phyloP scores from a whole-genome alignment of 1,139 yeast species.

The Candida sanyaensis region DNA sequence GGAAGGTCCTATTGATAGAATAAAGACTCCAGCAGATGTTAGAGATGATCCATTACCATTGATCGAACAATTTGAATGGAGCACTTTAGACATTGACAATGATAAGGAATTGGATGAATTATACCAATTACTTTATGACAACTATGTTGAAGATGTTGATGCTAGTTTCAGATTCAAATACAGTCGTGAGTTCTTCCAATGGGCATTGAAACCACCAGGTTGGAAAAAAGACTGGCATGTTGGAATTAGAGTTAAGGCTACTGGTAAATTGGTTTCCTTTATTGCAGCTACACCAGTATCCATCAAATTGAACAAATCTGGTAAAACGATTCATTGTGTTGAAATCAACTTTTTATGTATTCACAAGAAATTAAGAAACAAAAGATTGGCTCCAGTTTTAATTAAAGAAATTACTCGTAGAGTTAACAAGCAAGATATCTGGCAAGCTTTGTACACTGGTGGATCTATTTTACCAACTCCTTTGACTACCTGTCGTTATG shows the following conservation, averaged over 20 bases:
- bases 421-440: constrained; percentile 77
- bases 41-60: constrained; percentile 70
- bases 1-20: constrained; percentile 83
- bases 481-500: constrained; percentile 84
- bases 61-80: constrained; percentile 85
- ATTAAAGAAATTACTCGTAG: constrained; percentile 94
- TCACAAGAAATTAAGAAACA: constrained; percentile 91
- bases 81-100: constrained; percentile 67
- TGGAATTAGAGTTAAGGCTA: constrained; percentile 83
- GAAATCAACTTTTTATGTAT: constrained; percentile 94
- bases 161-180: constrained; percentile 91
- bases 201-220: constrained; percentile 97
- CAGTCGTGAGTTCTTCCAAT: constrained; percentile 76
- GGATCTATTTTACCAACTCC: constrained; percentile 94
- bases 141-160: constrained; percentile 93
- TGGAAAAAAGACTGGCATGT: constrained; percentile 89
- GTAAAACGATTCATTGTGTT: constrained; percentile 58
- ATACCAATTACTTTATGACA: constrained; percentile 76
- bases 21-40: constrained; percentile 70
- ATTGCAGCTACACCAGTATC: constrained; percentile 87
- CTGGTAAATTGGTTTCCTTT: constrained; percentile 83
- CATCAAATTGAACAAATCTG: constrained; percentile 58
- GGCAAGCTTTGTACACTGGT: constrained; percentile 97
- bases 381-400: constrained; percentile 90
- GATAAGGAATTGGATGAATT: constrained; percentile 68